Percentiles rank a stretch among this genome's conserved stretches.
Conservation (phyloP, 2,329 filamentous ascomycete genomes). For the Trichoderma sp. region DNA sequence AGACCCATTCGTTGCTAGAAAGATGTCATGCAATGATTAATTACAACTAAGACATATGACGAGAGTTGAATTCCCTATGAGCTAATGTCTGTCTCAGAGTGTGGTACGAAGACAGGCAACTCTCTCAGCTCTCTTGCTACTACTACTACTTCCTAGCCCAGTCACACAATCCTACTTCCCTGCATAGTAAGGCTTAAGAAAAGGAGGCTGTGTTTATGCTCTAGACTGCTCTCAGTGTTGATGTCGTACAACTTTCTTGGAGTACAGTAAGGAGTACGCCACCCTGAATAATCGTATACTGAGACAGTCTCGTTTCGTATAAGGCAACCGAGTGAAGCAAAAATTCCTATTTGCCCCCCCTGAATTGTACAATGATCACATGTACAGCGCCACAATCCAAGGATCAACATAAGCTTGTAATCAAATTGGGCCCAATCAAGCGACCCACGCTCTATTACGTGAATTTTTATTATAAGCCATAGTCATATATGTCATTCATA, state of each 20-base stretch:
- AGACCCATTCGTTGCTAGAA: background rate
- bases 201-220: background rate
- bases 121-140: background rate
- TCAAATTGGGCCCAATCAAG: too few species aligned
- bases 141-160: background rate
- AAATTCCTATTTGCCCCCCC: background rate
- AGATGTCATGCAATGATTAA: background rate
- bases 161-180: background rate
- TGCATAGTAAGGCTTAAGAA: background rate
- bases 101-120: background rate
- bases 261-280: background rate
- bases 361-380: background rate
- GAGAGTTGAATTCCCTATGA: background rate
- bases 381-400: background rate
- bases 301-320: background rate
- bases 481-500: too few species aligned
- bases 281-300: background rate
- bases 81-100: background rate
- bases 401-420: too few species aligned
- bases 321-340: background rate
- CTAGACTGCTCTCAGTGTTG: background rate
- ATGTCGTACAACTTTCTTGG: background rate
- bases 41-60: background rate
- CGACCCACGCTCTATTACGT: too few species aligned
- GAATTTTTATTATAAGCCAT: too few species aligned